Evolutionary conservation across 2,329 filamentous ascomycete species (phyloP).

Genomic region (Diaporthe sp.): DNA sequence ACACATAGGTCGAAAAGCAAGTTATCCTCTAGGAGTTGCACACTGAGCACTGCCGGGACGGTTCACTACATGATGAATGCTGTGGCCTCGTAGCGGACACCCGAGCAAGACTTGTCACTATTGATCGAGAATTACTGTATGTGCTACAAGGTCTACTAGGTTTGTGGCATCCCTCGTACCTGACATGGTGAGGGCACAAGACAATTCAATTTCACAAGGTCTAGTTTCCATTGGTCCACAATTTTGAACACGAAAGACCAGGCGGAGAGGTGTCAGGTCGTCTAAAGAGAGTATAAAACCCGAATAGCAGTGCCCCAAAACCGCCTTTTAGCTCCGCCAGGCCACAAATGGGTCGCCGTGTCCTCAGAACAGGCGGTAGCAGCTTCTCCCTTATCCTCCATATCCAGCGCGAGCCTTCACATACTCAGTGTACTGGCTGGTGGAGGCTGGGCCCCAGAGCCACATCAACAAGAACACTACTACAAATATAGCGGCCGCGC

Average conservation of each 20-base stretch:
- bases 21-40: too few species aligned
- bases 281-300: not conserved
- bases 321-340: not conserved
- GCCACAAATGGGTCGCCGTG: not conserved
- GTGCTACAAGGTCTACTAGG: not conserved
- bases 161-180: too few species aligned
- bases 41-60: too few species aligned
- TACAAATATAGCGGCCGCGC: conserved; percentile 19
- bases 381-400: not conserved
- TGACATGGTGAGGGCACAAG: too few species aligned
- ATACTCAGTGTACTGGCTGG: conserved; percentile 26
- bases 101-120: too few species aligned
- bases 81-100: too few species aligned
- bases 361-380: not conserved
- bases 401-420: conserved; percentile 25
- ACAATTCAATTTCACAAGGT: not conserved
- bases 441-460: conserved; percentile 27
- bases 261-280: not conserved
- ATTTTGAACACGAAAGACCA: not conserved
- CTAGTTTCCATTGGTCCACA: not conserved
- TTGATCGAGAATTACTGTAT: too few species aligned
- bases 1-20: too few species aligned
- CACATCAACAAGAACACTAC: conserved; percentile 26
- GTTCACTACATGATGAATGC: too few species aligned
- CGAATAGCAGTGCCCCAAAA: not conserved